Evolutionary conservation across 768 basidiomycete species (phyloP).

Genomic region (Agrocybe chaxingu): DNA sequence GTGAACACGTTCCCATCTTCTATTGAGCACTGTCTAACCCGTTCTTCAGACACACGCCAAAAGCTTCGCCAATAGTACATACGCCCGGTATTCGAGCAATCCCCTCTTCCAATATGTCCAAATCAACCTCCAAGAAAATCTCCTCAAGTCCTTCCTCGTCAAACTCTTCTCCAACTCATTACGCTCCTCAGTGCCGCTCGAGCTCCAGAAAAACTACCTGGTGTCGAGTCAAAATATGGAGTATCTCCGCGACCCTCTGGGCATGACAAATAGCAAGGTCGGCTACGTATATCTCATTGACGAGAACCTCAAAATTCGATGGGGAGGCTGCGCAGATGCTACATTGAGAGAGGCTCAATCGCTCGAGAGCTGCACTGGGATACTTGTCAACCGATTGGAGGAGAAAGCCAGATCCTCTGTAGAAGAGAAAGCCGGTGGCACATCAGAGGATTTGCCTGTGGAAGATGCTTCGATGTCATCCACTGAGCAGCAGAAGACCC

Average conservation of each 20-base stretch:
- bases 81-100: constrained; percentile 47
- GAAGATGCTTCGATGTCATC: no score
- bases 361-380: constrained; percentile 65
- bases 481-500: no score
- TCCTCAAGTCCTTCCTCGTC: constrained; percentile 88
- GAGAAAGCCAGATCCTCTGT: constrained; percentile 16
- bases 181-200: constrained; percentile 58
- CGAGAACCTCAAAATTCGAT: constrained; percentile 77
- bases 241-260: constrained; percentile 79
- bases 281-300: constrained; percentile 94
- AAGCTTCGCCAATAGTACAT: constrained; percentile 62
- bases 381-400: constrained; percentile 60
- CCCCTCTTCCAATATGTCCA: constrained; percentile 72
- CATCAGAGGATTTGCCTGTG: background rate
- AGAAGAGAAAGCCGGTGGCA: background rate
- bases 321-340: constrained; percentile 91
- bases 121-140: constrained; percentile 93
- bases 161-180: constrained; percentile 79
- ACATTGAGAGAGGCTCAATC: constrained; percentile 67
- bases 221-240: constrained; percentile 84
- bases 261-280: constrained; percentile 85
- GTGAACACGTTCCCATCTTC: constrained; percentile 35
- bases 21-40: constrained; percentile 1
- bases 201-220: constrained; percentile 69
- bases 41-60: constrained; percentile 68